A percentile compares a stretch with the other conserved stretches of the same genome.
Evolutionary conservation across 257 asterid genomes (phyloP).

Genomic region (Lavandula angustifolia): DNA sequence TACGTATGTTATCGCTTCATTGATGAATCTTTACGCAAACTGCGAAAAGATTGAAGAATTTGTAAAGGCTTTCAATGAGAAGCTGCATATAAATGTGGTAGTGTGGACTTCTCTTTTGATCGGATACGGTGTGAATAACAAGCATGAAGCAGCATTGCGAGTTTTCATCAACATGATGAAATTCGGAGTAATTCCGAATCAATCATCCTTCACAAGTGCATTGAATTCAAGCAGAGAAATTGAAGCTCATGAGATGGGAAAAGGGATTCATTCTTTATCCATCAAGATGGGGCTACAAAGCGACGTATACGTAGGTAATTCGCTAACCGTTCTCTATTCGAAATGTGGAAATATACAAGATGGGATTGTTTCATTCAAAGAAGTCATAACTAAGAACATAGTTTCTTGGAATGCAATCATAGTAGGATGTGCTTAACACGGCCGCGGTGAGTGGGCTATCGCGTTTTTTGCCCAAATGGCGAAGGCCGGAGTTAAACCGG

Average conservation of each 20-base stretch:
- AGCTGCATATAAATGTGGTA: slow-evolving; percentile 58
- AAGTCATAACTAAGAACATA: slow-evolving; percentile 52
- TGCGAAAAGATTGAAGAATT: slow-evolving; percentile 55
- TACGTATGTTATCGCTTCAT: slow-evolving; percentile 58
- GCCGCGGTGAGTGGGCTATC: slow-evolving; percentile 64
- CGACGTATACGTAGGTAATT: slow-evolving; percentile 71
- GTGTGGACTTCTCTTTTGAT: slow-evolving; percentile 93
- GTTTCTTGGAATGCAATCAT: slow-evolving; percentile 89
- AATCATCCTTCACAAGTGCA: slow-evolving; percentile 85
- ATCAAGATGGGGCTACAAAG: slow-evolving; percentile 64
- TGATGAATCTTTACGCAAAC: slow-evolving; percentile 71
- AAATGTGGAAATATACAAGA: slow-evolving; percentile 61
- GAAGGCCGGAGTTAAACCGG: slow-evolving; percentile 54
- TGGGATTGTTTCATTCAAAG: slow-evolving; percentile 54
- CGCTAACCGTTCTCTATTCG: slow-evolving; percentile 70
- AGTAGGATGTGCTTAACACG: slow-evolving; percentile 89
- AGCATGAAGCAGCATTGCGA: slow-evolving; percentile 56
- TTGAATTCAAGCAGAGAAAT: slow-evolving; percentile 67
- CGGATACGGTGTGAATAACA: slow-evolving; percentile 59
- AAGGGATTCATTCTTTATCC: slow-evolving; percentile 59
- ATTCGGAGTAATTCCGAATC: slow-evolving; percentile 67
- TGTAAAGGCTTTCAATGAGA: slow-evolving; percentile 54
- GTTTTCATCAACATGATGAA: slow-evolving; percentile 61
- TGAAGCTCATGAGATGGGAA: slow-evolving; percentile 61
- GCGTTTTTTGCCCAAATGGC: slow-evolving; percentile 65